Evolutionary conservation across 1,139 yeast genomes (phyloP).

Genomic region (Zygoascus sp.): DNA sequence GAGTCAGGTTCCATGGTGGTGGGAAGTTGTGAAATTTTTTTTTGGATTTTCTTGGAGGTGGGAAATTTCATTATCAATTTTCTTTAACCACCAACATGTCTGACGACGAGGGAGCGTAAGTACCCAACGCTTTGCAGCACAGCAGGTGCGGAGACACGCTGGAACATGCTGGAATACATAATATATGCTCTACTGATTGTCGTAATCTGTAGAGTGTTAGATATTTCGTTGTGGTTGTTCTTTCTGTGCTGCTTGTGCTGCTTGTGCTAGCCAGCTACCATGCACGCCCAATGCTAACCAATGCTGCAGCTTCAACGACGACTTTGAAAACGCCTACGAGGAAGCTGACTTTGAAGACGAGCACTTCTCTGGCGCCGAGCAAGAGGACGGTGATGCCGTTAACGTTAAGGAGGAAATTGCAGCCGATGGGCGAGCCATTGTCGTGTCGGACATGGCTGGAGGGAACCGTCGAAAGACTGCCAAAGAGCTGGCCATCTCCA

Average conservation of each 20-base stretch:
- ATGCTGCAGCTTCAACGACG: slow-evolving; percentile 62
- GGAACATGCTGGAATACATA: no score
- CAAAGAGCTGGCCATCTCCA: slow-evolving; percentile 82
- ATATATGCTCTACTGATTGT: no score
- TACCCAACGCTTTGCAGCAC: slow-evolving; percentile 5
- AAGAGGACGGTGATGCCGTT: slow-evolving; percentile 39
- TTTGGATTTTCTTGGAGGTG: neutral
- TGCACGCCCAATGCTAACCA: neutral
- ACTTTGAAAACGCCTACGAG: slow-evolving; percentile 65
- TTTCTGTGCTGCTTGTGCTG: neutral
- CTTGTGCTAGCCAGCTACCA: slow-evolving; percentile 1
- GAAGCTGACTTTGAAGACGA: slow-evolving; percentile 67
- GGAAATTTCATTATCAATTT: neutral
- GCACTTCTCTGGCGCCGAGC: slow-evolving; percentile 66
- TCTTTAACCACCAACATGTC: slow-evolving; percentile 23
- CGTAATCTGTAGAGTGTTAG: no score
- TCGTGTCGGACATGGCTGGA: slow-evolving; percentile 49
- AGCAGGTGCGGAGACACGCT: neutral
- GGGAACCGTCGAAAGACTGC: slow-evolving; percentile 56
- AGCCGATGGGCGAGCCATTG: slow-evolving; percentile 69
- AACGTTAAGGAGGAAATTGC: slow-evolving; percentile 50
- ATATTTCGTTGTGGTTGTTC: neutral
- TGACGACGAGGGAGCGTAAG: slow-evolving; percentile 35
- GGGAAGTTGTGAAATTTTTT: neutral
- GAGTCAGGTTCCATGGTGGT: neutral